Evolutionary conservation across 192 early-diverging fungal genomes (phyloP).

Genomic region (Coemansia sp.): DNA sequence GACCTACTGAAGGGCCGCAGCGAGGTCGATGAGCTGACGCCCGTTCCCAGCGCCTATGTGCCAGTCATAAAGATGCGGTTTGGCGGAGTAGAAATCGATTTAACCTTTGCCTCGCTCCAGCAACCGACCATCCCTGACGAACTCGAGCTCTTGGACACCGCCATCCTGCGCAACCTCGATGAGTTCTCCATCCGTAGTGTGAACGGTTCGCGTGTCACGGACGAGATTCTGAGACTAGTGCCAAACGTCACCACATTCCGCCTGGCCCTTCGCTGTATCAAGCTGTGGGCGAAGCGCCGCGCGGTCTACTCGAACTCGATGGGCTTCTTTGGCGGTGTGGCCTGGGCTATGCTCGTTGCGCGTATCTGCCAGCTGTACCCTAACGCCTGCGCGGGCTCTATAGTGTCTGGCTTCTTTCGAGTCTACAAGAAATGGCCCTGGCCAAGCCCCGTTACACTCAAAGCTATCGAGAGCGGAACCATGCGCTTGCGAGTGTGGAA

Average conservation of each 20-base stretch:
- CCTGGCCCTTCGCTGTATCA: conserved; percentile 88
- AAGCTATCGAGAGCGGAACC: conserved; percentile 83
- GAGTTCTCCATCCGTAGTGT: conserved; percentile 83
- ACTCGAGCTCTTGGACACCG: conserved; percentile 82
- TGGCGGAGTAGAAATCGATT: conserved; percentile 89
- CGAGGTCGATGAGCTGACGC: conserved; percentile 84
- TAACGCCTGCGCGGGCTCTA: conserved; percentile 82
- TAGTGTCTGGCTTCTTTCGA: conserved; percentile 86
- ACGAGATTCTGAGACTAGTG: conserved; percentile 92
- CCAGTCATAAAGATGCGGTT: conserved; percentile 96
- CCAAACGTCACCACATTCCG: conserved; percentile 88
- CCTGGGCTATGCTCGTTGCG: conserved; percentile 97
- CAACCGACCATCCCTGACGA: conserved; percentile 78
- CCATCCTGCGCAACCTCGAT: conserved; percentile 83
- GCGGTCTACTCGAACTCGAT: conserved; percentile 95
- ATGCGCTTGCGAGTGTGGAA: conserved; percentile 93
- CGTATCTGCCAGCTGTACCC: conserved; percentile 95
- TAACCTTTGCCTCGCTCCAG: conserved; percentile 81
- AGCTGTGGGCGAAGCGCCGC: conserved; percentile 93
- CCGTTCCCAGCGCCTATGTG: conserved; percentile 87
- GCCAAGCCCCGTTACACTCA: conserved; percentile 90
- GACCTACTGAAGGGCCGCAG: conserved; percentile 75
- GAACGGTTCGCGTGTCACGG: conserved; percentile 95
- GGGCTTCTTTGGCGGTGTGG: conserved; percentile 98
- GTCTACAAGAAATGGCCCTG: conserved; percentile 90